Base-by-base conservation (phyloP, 2,329 filamentous ascomycete species). In the Xylaria sp. region DNA sequence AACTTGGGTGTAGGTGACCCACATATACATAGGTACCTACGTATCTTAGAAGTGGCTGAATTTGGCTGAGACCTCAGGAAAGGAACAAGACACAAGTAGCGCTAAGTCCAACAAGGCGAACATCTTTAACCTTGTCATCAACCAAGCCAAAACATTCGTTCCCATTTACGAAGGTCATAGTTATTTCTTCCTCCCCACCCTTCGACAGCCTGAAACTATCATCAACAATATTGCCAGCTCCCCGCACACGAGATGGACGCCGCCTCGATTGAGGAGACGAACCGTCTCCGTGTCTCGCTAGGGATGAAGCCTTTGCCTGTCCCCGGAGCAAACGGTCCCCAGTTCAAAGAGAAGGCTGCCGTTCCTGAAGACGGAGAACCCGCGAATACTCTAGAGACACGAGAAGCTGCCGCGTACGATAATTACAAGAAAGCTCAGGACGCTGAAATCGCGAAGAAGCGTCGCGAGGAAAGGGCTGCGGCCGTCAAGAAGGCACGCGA, bases 271-370 rank as follows among this genome's bases (percentile, higher is more conserved):
- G 93, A 97, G 81, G 94, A 98, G 86, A 94, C 93, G 74, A 98
- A 98, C 84, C 92, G 94, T 78, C 91, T 98, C 77, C 94, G 95
- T 76, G 86, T 91, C 76, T 93, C 94, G 59, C 89, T 98, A 83
- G 95, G 95, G 78, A 90, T 98, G 85, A 93, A 95, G 78, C 94
- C 94, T 32, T 84, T 98, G 77, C 93, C 94, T 28, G 92, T 97
- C 12, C 92, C 94, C 32, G 93, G 93, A 73, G 86, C 86, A 68
- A 81, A 82, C 54, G 78, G 79, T 55, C 76, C 77, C 67, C 79
- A 76, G 66, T 81, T 79, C 78, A 78, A 77, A 70, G 81, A 83
- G 63, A 80, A 81, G 71, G 73, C 79, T 70, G 75, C 77, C 68
- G 77, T 71, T 73, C 82, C 68, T 58, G 84, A 85, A 65, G 86